Evolutionary conservation across 305 asterid species (phyloP).

Genomic region (Coffea humblotiana): DNA sequence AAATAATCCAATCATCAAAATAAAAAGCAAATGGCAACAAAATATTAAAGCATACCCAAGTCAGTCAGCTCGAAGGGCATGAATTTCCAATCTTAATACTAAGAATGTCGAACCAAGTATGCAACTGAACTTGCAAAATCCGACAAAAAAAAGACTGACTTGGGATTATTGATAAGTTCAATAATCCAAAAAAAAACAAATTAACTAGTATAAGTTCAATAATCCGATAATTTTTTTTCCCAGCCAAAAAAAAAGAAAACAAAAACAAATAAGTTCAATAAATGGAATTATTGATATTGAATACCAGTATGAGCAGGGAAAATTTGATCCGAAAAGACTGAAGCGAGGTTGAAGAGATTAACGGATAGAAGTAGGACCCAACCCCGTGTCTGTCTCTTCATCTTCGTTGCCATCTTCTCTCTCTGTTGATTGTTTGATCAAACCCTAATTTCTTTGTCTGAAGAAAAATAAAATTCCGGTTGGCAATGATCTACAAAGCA

Average conservation of each 20-base stretch:
- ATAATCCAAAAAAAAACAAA: too few relatives aligned
- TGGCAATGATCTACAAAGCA: background rate
- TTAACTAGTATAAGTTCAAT: too few relatives aligned
- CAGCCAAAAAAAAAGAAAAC: background rate
- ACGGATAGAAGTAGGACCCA: constrained; percentile 26
- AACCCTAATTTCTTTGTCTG: constrained; percentile 16
- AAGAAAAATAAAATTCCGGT: background rate
- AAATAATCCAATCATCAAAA: background rate
- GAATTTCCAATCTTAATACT: background rate
- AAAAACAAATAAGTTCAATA: background rate
- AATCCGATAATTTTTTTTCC: too few relatives aligned
- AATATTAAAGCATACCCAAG: background rate
- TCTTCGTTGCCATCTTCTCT: constrained; percentile 8
- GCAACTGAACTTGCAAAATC: background rate
- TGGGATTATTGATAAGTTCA: too few relatives aligned
- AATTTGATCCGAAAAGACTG: constrained; percentile 35
- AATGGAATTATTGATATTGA: background rate
- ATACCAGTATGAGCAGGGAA: constrained; percentile 39
- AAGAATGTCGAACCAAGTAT: background rate
- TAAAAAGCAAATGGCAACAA: background rate
- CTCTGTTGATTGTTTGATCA: background rate
- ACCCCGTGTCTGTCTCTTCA: constrained; percentile 22
- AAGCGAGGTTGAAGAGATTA: constrained; percentile 12
- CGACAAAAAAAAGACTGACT: background rate
- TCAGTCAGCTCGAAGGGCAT: background rate